These are phyloP conservation scores for Paraleonurus japonicus DNA, from an alignment of 257 asterid species.

Conservation along the genomic window DNA sequence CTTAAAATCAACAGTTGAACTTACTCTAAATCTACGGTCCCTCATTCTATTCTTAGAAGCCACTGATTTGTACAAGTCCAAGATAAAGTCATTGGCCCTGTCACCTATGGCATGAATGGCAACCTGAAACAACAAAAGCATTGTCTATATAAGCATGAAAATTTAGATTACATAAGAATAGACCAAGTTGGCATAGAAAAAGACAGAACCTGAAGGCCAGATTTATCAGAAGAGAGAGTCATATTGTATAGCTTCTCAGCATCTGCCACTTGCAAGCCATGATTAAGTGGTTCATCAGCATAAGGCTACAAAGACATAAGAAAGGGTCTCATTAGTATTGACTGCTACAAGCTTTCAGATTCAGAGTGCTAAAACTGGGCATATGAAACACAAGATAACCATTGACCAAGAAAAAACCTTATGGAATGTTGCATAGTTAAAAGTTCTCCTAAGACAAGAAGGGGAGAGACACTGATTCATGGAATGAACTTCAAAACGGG, in stretches of 20 bases:
- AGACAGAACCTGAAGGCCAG: constrained; percentile 80
- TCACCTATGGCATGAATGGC: constrained; percentile 98
- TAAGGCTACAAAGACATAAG: constrained; percentile 61
- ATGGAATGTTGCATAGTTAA: not conserved
- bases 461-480: not conserved
- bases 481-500: constrained; percentile 2
- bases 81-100: constrained; percentile 74
- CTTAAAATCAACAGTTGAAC: constrained; percentile 21
- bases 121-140: constrained; percentile 48
- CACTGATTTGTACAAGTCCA: constrained; percentile 79
- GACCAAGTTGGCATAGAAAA: constrained; percentile 16
- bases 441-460: not conserved
- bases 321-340: constrained; percentile 14
- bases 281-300: constrained; percentile 66
- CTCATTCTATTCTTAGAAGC: constrained; percentile 59
- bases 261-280: constrained; percentile 76
- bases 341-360: constrained; percentile 6
- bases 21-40: constrained; percentile 88
- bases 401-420: not conserved
- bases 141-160: not conserved
- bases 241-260: constrained; percentile 52
- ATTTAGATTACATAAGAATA: not conserved
- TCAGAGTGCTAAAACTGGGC: constrained; percentile 18
- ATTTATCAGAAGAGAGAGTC: constrained; percentile 73
- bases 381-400: not conserved